Base-by-base conservation (phyloP, 768 basidiomycete species). In the Termitomyces sp. region DNA sequence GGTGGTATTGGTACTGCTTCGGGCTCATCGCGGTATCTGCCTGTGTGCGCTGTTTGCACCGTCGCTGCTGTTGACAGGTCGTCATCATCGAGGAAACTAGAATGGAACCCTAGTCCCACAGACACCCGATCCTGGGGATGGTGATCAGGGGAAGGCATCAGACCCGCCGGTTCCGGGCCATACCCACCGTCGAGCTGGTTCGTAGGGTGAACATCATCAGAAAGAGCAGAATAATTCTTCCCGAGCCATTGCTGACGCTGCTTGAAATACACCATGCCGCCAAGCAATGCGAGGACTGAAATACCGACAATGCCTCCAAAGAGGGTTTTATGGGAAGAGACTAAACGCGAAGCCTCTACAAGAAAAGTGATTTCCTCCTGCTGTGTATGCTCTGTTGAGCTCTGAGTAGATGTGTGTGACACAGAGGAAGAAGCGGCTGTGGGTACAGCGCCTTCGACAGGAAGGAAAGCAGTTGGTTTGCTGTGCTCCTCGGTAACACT, bases 391-490 rank as follows among this genome's bases (percentile, higher is more conserved):
- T 25, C 35, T 25, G 52, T 46, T 16, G 83, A 76, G 3, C 86
- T 85, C 7, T 57, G 16, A 66, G 63, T 12, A 32, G 45, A 19
- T 34, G 27, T 25, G 21, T 53, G 10, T 63, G 8, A n/a, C 32
- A 30, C 34, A 14, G 58, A 21, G 23, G 57, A 34, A 23, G 40
- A 43, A 17, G 46, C 30, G 30, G 50, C 6, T 40, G 28, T 81
- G 76, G 2, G 84, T 83, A 35, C 75, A 73, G 37, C 81, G 88
- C 62, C 93, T 89, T 69, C 88, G 25, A 78, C 82, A 2, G 93
- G 92, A 3, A 97, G 83, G 62, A 84, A 84, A 0, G 77, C 84
- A 1, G 94, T 98, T 0, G 97, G 97, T 67, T 92, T 96, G 1
- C 85, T 72, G 61, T 86, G 81, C 41, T 81, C 76, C 61, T 85